Conservation (phyloP, 208 protist species). For the Endotrypanum monterogeii region DNA sequence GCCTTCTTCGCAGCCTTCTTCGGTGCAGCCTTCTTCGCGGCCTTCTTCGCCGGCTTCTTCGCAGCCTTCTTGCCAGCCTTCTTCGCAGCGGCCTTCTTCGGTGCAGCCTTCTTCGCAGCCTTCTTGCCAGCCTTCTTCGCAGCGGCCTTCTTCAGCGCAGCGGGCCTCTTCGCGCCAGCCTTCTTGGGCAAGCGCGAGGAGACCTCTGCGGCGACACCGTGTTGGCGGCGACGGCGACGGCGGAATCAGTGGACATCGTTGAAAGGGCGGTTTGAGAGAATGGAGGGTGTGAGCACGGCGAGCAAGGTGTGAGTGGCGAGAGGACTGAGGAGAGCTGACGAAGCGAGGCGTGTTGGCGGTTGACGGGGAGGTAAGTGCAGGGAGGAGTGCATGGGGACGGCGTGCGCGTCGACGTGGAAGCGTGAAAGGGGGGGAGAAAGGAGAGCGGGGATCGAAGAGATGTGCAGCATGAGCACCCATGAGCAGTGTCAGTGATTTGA, state of each 20-base stretch:
- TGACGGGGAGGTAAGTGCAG: neutral
- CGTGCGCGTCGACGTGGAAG: conserved; percentile 2
- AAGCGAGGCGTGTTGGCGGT: neutral
- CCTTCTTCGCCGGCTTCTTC: conserved; percentile 8
- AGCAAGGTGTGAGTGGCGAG: conserved; percentile 17
- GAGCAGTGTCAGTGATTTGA: neutral
- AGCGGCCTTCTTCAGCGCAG: conserved; percentile 2
- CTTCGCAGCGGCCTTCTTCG: neutral
- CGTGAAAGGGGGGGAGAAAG: neutral
- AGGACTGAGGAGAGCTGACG: neutral
- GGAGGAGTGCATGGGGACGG: neutral
- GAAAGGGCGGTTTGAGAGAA: neutral
- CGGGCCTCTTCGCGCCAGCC: conserved; percentile 17
- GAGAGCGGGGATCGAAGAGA: neutral
- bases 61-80: neutral
- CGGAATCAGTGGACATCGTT: neutral
- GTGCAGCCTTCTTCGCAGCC: neutral
- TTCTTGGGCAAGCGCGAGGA: conserved; percentile 11
- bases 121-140: conserved; percentile 3
- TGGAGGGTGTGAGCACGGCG: conserved; percentile 4
- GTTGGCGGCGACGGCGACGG: neutral
- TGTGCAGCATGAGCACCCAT: neutral
- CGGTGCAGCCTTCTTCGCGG: conserved; percentile 1
- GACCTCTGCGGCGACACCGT: neutral
- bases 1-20: conserved; percentile 5